These are phyloP conservation scores for Capsella bursapastoris DNA, from an alignment of 345 rosid species.

Conservation along the genomic window DNA sequence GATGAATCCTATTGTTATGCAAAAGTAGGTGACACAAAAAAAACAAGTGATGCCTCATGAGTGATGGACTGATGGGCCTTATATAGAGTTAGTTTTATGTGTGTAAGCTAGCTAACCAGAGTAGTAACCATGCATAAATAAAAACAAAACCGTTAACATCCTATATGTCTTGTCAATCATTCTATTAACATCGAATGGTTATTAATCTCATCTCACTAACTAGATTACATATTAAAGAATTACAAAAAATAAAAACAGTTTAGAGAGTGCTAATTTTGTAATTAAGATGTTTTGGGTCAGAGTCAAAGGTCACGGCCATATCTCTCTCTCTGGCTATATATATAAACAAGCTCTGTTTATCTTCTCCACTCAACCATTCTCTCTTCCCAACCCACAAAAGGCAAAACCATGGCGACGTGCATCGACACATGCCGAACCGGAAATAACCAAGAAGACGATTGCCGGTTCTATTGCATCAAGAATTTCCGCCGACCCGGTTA, in stretches of 20 bases:
- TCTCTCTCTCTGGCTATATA: not conserved
- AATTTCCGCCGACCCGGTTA: conserved; percentile 51
- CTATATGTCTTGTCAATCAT: not conserved
- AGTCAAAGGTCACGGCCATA: conserved; percentile 17
- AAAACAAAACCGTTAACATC: not conserved
- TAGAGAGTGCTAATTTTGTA: not conserved
- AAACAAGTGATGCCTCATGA: conserved; percentile 31
- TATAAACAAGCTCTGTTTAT: conserved; percentile 32
- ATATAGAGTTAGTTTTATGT: not conserved
- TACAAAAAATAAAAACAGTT: not conserved
- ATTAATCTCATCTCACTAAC: not conserved
- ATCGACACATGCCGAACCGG: conserved; percentile 55
- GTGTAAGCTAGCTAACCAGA: too few relatives aligned
- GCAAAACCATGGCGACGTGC: conserved; percentile 69
- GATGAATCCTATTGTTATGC: conserved; percentile 25
- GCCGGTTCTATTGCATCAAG: conserved; percentile 35
- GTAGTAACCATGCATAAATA: not conserved
- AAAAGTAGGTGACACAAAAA: conserved; percentile 43
- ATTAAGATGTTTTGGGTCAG: not conserved
- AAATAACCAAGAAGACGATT: conserved; percentile 45
- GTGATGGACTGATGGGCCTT: not conserved
- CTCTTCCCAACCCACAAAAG: not conserved
- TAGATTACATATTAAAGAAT: not conserved
- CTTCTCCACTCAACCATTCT: conserved; percentile 22
- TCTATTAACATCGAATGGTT: not conserved